Percentiles rank a stretch among this genome's conserved stretches.
phyloP scores from a whole-genome alignment of 1,284 basidiomycete species.

The Moesziomyces sp. region DNA sequence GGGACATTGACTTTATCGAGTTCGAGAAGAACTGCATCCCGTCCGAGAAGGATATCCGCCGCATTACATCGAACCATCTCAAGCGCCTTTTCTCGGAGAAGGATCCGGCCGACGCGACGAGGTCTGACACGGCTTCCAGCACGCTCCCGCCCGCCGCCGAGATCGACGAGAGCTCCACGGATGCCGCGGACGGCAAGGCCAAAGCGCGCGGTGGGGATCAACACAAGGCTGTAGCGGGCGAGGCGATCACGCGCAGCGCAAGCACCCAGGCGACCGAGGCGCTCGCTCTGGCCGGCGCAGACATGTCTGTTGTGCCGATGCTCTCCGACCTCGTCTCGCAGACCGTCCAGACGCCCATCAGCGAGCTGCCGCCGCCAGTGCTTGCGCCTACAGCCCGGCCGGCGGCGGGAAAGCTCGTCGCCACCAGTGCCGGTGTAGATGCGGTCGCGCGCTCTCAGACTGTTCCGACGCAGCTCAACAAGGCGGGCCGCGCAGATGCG shows the following conservation, averaged over 20 bases:
- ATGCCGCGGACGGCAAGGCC: constrained; percentile 24
- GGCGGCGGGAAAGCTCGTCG: background rate
- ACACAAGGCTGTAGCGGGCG: constrained; percentile 18
- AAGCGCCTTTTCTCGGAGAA: constrained; percentile 72
- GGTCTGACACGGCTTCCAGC: constrained; percentile 25
- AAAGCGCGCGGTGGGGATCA: constrained; percentile 11
- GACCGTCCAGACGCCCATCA: constrained; percentile 28
- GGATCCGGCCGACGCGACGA: constrained; percentile 64
- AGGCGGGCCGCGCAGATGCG: constrained; percentile 17
- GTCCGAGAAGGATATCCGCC: constrained; percentile 67
- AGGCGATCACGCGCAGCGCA: background rate
- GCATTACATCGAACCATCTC: constrained; percentile 68
- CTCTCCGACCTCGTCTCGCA: constrained; percentile 33
- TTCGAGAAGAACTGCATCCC: constrained; percentile 70
- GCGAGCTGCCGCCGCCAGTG: constrained; percentile 28
- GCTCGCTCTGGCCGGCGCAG: constrained; percentile 29
- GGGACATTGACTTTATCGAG: constrained; percentile 84
- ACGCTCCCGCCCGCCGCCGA: constrained; percentile 61
- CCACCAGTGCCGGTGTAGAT: background rate
- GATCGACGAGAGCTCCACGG: constrained; percentile 57
- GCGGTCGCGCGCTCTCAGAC: constrained; percentile 28
- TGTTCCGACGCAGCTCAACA: constrained; percentile 22
- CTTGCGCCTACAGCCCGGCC: constrained; percentile 8
- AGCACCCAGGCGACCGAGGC: constrained; percentile 26
- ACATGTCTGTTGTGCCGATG: constrained; percentile 36